Conservation (phyloP, 2,329 filamentous ascomycete genomes). For the Dactylellina cionopaga region DNA sequence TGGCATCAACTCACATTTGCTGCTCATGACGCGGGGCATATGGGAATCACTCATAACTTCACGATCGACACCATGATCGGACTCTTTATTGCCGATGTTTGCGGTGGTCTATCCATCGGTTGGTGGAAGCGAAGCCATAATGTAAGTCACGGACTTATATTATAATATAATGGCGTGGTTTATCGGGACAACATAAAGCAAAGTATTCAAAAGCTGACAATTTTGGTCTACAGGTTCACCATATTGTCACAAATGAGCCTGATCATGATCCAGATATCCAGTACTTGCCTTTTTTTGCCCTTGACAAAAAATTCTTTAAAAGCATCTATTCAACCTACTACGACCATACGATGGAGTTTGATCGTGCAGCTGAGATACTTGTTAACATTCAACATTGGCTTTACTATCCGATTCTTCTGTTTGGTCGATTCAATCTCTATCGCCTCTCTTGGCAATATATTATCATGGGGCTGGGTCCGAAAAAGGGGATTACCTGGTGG, state of each 20-base stretch:
- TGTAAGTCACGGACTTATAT: slow-evolving; percentile 59
- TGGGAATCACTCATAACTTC: slow-evolving; percentile 95
- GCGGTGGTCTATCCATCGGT: slow-evolving; percentile 87
- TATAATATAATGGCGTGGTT: no score
- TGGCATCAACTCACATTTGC: slow-evolving; percentile 97
- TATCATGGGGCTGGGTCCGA: slow-evolving; percentile 74
- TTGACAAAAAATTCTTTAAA: slow-evolving; percentile 81
- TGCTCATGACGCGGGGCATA: slow-evolving; percentile 94
- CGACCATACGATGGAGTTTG: slow-evolving; percentile 80
- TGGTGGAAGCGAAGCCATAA: slow-evolving; percentile 99
- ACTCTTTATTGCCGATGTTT: slow-evolving; percentile 87
- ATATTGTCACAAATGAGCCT: slow-evolving; percentile 94
- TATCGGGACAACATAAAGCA: no score
- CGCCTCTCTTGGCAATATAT: slow-evolving; percentile 83
- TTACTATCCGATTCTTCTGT: slow-evolving; percentile 81
- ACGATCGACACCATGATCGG: slow-evolving; percentile 83
- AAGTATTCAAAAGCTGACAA: not conserved
- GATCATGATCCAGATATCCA: slow-evolving; percentile 97
- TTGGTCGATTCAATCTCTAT: slow-evolving; percentile 90
- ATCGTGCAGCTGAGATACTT: slow-evolving; percentile 75
- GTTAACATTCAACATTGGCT: slow-evolving; percentile 80
- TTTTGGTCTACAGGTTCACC: slow-evolving; percentile 70
- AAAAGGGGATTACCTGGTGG: slow-evolving; percentile 81
- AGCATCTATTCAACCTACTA: slow-evolving; percentile 84
- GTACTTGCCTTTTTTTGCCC: slow-evolving; percentile 87